A percentile compares a stretch with the other conserved stretches of the same genome.
Conservation (phyloP, 306 rosid species). For the Citrullus amarus region DNA sequence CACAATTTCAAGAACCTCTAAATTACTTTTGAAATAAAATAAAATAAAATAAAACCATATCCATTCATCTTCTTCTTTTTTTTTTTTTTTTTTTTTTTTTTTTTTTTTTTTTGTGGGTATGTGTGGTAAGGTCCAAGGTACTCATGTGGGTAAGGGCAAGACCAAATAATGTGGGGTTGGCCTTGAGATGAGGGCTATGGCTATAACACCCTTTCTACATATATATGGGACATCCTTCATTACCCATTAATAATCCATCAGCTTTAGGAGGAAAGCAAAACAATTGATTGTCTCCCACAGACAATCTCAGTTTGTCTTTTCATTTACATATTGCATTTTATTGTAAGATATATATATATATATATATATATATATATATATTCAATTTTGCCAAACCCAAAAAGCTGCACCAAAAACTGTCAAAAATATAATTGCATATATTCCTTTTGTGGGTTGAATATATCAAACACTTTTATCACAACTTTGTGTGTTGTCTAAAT, state of each 20-base stretch:
- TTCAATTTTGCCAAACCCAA: neutral
- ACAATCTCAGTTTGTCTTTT: neutral
- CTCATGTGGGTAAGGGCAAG: no score
- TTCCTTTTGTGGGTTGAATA: neutral
- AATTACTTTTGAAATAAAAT: no score
- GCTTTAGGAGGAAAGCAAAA: neutral
- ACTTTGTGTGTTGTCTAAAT: neutral
- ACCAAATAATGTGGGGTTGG: neutral
- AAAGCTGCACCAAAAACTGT: constrained; percentile 2
- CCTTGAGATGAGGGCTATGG: neutral
- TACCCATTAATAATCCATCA: neutral
- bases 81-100: no score
- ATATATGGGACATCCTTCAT: neutral
- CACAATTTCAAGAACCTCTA: no score
- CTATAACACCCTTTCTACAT: no score
- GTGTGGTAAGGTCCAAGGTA: no score
- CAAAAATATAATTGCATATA: neutral
- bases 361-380: no score
- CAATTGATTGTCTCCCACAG: neutral
- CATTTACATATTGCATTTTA: neutral
- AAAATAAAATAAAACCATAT: no score
- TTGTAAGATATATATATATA: no score
- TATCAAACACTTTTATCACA: neutral
- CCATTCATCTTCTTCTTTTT: no score
- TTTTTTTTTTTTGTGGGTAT: no score